A percentile compares a stretch with the other conserved stretches of the same genome.
Conservation (phyloP, 2,329 filamentous ascomycete genomes). For the Lachnellula occidentalis region DNA sequence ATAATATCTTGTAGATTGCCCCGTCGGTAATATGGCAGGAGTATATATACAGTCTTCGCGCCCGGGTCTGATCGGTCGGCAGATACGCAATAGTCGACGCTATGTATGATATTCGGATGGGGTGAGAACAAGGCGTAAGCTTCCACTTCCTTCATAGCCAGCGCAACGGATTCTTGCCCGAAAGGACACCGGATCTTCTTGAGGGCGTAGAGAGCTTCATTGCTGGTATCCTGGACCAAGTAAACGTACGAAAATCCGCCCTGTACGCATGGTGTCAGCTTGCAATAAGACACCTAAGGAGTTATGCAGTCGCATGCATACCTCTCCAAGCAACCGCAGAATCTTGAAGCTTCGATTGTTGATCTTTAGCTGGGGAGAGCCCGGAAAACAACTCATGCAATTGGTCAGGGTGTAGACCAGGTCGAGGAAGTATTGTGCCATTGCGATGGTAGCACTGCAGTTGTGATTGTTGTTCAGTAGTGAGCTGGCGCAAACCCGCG, state of each 20-base stretch:
- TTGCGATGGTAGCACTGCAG: slow-evolving; percentile 32
- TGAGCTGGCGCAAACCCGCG: background rate
- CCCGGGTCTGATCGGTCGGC: slow-evolving; percentile 63
- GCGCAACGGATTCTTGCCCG: slow-evolving; percentile 89
- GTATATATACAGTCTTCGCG: slow-evolving; percentile 91
- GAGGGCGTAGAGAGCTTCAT: slow-evolving; percentile 80
- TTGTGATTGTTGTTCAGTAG: slow-evolving; percentile 7
- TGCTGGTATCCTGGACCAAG: slow-evolving; percentile 85
- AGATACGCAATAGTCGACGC: slow-evolving; percentile 75
- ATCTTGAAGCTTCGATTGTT: slow-evolving; percentile 96
- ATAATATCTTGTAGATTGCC: slow-evolving; percentile 98
- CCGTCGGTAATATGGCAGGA: slow-evolving; percentile 89
- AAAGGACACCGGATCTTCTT: slow-evolving; percentile 99
- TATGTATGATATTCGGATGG: slow-evolving; percentile 79
- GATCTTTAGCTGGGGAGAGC: slow-evolving; percentile 89
- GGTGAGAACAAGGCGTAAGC: slow-evolving; percentile 87
- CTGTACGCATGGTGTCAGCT: slow-evolving; percentile 37
- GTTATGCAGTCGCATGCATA: slow-evolving; percentile 35
- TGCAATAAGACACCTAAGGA: background rate
- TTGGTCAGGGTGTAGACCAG: slow-evolving; percentile 87
- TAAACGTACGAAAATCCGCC: slow-evolving; percentile 99
- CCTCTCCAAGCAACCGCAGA: slow-evolving; percentile 85
- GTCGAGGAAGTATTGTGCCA: slow-evolving; percentile 83
- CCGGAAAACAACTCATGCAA: slow-evolving; percentile 94
- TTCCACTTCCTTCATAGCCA: slow-evolving; percentile 94